Evolutionary conservation across 2,329 filamentous ascomycete genomes (phyloP), one percentile per base, ranked within the genome.

Genomic region (Lachnellula suecica): DNA sequence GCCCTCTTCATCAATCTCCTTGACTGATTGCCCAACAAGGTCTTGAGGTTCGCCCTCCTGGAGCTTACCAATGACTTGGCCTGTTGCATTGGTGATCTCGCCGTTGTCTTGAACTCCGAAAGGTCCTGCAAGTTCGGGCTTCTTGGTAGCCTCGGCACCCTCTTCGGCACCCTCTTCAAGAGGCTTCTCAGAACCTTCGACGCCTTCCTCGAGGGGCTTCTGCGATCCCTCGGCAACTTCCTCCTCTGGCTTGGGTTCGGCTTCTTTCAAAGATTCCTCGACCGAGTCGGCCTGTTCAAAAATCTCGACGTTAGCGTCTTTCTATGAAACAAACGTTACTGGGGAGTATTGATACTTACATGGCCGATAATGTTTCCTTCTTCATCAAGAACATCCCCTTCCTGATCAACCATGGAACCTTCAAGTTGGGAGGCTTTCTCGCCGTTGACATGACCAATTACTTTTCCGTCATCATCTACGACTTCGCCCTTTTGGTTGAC

Each of bases 381-480:
- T 25, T 78, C 75, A 64, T 82, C 79, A 29, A 82, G 69, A 10
- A 82, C 75, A 56, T 80, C 77, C n/a, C 79, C 79, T 48, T 79
- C 74, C 51, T 75, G 75, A 60, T 76, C 81, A 52, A 82, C 74
- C 44, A 74, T 53, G 29, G 74, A 56, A 4, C 71, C 72, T 55
- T 72, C 72, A 35, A 90, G 77, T 47, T 79, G 76, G 65, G 80
- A 79, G 35, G 80, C 66, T 51, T 86, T 80, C 9, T 87, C 86
- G 65, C 89, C 85, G 19, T 88, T 70, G 1, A 89, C 78, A 49
- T 74, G 73, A 49, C 78, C 79, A 47, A 81, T 69, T 45, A 80
- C 73, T 44, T 79, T 76, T 49, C 79, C 79, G 4, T 77, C 71
- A 3, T 79, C 72, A 53, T 81, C 76, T n/a, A 80, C 64, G 54